Evolutionary conservation across 176 grass and related monocot genomes (phyloP).

Genomic region (Microstegium vimineum): DNA sequence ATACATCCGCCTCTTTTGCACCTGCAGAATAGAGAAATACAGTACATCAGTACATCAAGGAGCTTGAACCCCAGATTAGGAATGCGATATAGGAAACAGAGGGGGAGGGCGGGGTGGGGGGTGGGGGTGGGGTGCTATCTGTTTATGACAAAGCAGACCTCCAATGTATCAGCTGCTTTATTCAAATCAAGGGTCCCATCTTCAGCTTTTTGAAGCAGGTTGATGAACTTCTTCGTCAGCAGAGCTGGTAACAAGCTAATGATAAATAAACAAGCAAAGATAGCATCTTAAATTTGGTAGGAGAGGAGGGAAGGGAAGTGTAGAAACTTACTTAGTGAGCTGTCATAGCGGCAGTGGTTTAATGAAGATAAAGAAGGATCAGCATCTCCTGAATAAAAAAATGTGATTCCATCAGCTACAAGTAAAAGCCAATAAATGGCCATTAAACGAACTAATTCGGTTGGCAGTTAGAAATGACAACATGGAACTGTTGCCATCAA

Average conservation of each 20-base stretch:
- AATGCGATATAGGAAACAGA: not conserved
- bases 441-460: not conserved
- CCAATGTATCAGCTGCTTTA: slow-evolving; percentile 75
- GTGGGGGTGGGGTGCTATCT: too few relatives aligned
- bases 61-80: not conserved
- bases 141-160: slow-evolving; percentile 43
- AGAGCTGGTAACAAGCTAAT: slow-evolving; percentile 53
- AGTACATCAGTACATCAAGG: slow-evolving; percentile 6
- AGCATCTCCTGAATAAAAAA: slow-evolving; percentile 55
- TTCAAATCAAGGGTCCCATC: slow-evolving; percentile 96
- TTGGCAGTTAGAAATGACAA: not conserved
- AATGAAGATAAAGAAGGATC: slow-evolving; percentile 25
- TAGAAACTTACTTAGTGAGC: slow-evolving; percentile 59
- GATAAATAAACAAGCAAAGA: slow-evolving; percentile 8
- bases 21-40: slow-evolving; percentile 46
- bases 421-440: slow-evolving; percentile 18
- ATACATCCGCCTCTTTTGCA: slow-evolving; percentile 98
- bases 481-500: slow-evolving; percentile 1
- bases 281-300: not conserved
- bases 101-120: fast-evolving
- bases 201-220: slow-evolving; percentile 69
- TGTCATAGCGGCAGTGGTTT: slow-evolving; percentile 78
- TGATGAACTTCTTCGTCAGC: slow-evolving; percentile 91
- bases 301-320: not conserved
- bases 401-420: slow-evolving; percentile 3